Percentiles rank a stretch among this genome's conserved stretches.
phyloP scores from a whole-genome alignment of 306 rosid species.

The Corylus heterophylla region DNA sequence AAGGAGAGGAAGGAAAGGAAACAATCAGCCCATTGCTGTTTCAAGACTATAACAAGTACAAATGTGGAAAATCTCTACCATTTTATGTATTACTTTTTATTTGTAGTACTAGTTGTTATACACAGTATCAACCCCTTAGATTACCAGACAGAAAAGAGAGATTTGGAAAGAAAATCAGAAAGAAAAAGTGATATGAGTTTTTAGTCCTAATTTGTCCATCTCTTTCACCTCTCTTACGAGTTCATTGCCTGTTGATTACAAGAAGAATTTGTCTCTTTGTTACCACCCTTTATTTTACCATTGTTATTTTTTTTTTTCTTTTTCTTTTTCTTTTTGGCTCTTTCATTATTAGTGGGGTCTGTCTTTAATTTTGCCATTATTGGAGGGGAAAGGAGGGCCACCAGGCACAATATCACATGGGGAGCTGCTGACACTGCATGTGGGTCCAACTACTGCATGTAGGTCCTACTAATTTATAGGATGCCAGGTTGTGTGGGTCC shows the following conservation, averaged over 20 bases:
- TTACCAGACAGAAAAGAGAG: slow-evolving; percentile 42
- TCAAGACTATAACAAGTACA: background rate
- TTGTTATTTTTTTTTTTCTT: slow-evolving; percentile 12
- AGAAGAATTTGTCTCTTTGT: slow-evolving; percentile 40
- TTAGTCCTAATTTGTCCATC: slow-evolving; percentile 25
- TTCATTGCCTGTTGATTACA: slow-evolving; percentile 18
- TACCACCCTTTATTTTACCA: background rate
- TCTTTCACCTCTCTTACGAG: background rate
- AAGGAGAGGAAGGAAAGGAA: slow-evolving; percentile 9
- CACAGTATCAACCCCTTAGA: slow-evolving; percentile 36
- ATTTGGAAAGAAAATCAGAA: slow-evolving; percentile 42
- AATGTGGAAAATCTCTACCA: slow-evolving; percentile 29
- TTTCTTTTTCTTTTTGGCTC: background rate
- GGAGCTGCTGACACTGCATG: slow-evolving; percentile 58
- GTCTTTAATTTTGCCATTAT: slow-evolving; percentile 36
- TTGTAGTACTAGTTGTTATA: slow-evolving; percentile 44
- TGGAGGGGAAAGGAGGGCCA: slow-evolving; percentile 38
- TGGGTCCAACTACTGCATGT: background rate
- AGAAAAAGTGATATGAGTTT: slow-evolving; percentile 24
- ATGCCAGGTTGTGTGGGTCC: slow-evolving; percentile 67
- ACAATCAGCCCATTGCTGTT: background rate
- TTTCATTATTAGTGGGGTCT: slow-evolving; percentile 32
- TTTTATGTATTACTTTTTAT: slow-evolving; percentile 12
- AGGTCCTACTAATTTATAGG: slow-evolving; percentile 49
- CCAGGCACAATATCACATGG: slow-evolving; percentile 61